Conservation (phyloP, 176 grass and related monocot genomes). For the Rhynchospora breviuscula region DNA sequence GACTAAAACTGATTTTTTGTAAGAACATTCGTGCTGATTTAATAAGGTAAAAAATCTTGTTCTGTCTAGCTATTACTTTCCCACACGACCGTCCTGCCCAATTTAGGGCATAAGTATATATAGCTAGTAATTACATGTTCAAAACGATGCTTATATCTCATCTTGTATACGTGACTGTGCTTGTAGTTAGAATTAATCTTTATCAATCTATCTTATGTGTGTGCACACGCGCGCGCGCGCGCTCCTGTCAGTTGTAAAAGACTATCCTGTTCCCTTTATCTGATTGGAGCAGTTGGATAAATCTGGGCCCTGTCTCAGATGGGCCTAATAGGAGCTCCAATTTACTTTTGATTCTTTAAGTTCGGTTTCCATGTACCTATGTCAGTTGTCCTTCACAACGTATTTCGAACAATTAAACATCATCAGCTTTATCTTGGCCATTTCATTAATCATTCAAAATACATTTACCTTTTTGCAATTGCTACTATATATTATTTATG, state of each 20-base stretch:
- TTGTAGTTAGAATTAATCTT: neutral
- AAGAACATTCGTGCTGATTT: neutral
- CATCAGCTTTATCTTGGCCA: neutral
- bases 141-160: neutral
- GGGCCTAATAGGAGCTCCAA: neutral
- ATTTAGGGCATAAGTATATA: neutral
- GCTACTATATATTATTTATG: neutral
- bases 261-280: neutral
- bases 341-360: neutral
- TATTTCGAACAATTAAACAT: neutral
- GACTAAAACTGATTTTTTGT: neutral
- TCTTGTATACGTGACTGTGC: neutral
- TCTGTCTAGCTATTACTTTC: neutral
- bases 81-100: neutral
- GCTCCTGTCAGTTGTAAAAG: too few relatives aligned
- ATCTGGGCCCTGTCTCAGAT: neutral
- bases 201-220: neutral
- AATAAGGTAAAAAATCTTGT: neutral
- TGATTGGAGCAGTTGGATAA: neutral
- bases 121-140: neutral
- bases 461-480: neutral
- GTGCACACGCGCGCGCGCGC: too few relatives aligned
- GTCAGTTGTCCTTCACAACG: neutral
- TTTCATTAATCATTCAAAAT: neutral
- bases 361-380: neutral